Conservation (phyloP, 768 basidiomycete species). For the Mycena epipterygia region DNA sequence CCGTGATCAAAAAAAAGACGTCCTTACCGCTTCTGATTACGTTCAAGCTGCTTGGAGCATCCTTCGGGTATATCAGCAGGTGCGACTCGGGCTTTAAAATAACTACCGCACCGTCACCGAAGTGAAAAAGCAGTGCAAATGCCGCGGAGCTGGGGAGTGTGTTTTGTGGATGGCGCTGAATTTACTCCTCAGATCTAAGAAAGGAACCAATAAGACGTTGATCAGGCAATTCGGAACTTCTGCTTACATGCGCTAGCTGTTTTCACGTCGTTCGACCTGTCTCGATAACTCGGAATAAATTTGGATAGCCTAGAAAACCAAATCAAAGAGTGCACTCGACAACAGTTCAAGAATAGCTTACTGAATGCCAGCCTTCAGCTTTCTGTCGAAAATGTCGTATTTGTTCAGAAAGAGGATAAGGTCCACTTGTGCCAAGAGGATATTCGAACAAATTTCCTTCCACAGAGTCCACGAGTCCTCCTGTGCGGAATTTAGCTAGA, state of each 20-base stretch:
- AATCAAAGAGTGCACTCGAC: not conserved
- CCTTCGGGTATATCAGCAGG: not conserved
- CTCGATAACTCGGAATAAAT: not conserved
- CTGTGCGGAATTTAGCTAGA: not conserved
- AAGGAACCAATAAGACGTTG: slow-evolving; percentile 35
- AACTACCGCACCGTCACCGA: not conserved
- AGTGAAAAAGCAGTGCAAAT: slow-evolving; percentile 1
- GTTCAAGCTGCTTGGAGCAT: not conserved
- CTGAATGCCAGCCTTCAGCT: slow-evolving; percentile 62
- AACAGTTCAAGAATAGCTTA: slow-evolving; percentile 32
- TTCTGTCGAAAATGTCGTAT: slow-evolving; percentile 66
- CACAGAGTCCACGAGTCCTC: slow-evolving; percentile 56
- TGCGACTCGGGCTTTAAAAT: not conserved
- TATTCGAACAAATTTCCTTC: slow-evolving; percentile 70
- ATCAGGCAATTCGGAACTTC: not conserved
- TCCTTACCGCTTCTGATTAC: not conserved
- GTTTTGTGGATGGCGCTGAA: not conserved
- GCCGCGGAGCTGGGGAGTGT: not conserved
- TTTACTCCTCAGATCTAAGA: slow-evolving; percentile 26
- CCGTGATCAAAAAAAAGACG: not conserved
- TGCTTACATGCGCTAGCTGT: not conserved
- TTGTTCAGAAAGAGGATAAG: slow-evolving; percentile 75
- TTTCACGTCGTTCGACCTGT: not conserved
- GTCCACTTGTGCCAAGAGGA: slow-evolving; percentile 62
- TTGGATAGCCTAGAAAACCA: not conserved